These are phyloP conservation scores for Penicillium sumatraense DNA, from an alignment of 2,329 filamentous ascomycete species.

Conservation along the genomic window DNA sequence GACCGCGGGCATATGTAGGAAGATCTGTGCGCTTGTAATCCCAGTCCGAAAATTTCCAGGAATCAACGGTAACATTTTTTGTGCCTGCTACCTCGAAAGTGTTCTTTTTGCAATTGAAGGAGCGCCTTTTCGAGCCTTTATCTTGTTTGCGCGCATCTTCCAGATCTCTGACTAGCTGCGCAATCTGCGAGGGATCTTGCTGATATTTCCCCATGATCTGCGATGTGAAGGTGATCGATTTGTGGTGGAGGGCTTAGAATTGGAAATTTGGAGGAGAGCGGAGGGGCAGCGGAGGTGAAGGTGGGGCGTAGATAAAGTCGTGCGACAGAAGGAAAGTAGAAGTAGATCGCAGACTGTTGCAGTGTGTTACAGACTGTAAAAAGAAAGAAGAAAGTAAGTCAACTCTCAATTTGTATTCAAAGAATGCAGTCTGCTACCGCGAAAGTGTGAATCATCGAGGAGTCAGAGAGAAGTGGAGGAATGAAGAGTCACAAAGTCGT, in stretches of 20 bases:
- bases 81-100: constrained; percentile 72
- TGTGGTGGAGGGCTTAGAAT: background rate
- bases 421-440: background rate
- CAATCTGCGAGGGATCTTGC: constrained; percentile 72
- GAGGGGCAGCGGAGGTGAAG: constrained; percentile 13
- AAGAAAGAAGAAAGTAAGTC: too few relatives aligned
- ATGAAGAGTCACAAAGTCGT: constrained; percentile 9
- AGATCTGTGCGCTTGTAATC: constrained; percentile 89
- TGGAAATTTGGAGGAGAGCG: background rate
- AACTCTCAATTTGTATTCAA: background rate
- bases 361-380: too few relatives aligned
- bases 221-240: background rate
- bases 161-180: constrained; percentile 67
- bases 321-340: background rate
- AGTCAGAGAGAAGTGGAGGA: background rate
- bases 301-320: constrained; percentile 4
- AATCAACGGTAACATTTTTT: constrained; percentile 73
- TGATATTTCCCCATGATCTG: constrained; percentile 14
- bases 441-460: background rate
- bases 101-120: constrained; percentile 78
- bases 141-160: constrained; percentile 55
- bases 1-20: constrained; percentile 88
- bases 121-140: constrained; percentile 57
- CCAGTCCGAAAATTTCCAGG: constrained; percentile 93
- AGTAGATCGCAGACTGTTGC: background rate